Evolutionary conservation across 345 rosid genomes (phyloP).

Genomic region (Noccaea caerulescens): DNA sequence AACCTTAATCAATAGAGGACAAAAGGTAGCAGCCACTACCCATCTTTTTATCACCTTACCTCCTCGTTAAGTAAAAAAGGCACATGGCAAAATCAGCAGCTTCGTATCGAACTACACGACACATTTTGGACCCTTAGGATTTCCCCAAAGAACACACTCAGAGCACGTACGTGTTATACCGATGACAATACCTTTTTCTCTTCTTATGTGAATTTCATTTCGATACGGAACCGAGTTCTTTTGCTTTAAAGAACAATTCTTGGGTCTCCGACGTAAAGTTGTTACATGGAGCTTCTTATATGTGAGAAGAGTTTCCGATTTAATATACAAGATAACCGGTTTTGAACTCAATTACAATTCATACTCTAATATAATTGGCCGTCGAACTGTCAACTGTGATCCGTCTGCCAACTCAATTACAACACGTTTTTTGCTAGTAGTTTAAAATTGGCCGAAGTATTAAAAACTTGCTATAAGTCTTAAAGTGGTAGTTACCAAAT

Average conservation of each 20-base stretch:
- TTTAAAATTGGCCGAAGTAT: not conserved
- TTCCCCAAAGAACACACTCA: not conserved
- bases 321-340: too few relatives aligned
- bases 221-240: not conserved
- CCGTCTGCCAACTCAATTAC: too few relatives aligned
- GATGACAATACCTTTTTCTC: slow-evolving; percentile 1
- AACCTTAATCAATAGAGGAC: not conserved
- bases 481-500: slow-evolving; percentile 5
- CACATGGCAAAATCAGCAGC: slow-evolving; percentile 8
- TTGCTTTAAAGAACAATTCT: too few relatives aligned
- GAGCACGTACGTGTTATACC: slow-evolving; percentile 24
- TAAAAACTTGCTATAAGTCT: not conserved
- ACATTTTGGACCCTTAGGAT: not conserved
- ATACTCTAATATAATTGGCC: too few relatives aligned
- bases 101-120: slow-evolving; percentile 23
- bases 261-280: too few relatives aligned
- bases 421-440: not conserved
- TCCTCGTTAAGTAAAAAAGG: slow-evolving; percentile 30
- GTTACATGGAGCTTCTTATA: too few relatives aligned
- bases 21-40: slow-evolving; percentile 12
- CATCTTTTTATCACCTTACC: slow-evolving; percentile 21
- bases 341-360: too few relatives aligned
- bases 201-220: not conserved
- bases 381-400: too few relatives aligned
- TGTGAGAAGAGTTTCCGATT: too few relatives aligned